Evolutionary conservation across 106 monocot genomes (phyloP), one percentile per base, ranked within the genome.

Genomic region (Platanthera zijinensis): DNA sequence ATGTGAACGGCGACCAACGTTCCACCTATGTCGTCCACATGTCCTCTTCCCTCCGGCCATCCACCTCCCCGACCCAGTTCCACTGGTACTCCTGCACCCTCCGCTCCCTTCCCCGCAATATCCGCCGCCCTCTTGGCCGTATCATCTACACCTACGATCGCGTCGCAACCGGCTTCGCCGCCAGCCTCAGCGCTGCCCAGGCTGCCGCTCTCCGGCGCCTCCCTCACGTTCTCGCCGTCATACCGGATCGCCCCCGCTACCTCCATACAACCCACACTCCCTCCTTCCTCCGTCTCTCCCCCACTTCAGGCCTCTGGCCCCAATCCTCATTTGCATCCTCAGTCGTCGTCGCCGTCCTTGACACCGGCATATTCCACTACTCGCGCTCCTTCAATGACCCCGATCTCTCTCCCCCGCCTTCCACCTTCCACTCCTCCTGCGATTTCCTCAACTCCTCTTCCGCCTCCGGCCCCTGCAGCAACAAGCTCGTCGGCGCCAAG

Each of bases 261-360:
- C 78, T 76, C 22, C 94, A 94, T 83, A 97, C 88, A 46, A 97
- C 93, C 63, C 89, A 74, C 77, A 80, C 93, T 25, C 91, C 93
- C n/a, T 50, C 76, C 63, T 93, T 97, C 80, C 89, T 97, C 75
- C 83, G 70, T 47, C 83, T 91, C 39, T 80, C 91, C 76, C 32
- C 86, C 52, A 39, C 70, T 76, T 73, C 82, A 49, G 89, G 89
- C 15, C 72, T 91, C 63, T 91, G 89, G 85, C 89, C 95, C n/a
- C 63, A 63, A 63, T 87, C 81, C 46, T 74, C 83, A 46, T 80
- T 74, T 70, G 87, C 85, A 47, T 81, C 85, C 28, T 82, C 84
- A 50, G 77, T 77, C 70, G 73, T 89, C 56, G 75, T 90, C 72
- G 86, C 80, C 75, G 80, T 86, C 46, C 82, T 86, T 48, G 89